Conservation (phyloP, 352 stramenopile species). For the Saprolegnia parasitica region DNA sequence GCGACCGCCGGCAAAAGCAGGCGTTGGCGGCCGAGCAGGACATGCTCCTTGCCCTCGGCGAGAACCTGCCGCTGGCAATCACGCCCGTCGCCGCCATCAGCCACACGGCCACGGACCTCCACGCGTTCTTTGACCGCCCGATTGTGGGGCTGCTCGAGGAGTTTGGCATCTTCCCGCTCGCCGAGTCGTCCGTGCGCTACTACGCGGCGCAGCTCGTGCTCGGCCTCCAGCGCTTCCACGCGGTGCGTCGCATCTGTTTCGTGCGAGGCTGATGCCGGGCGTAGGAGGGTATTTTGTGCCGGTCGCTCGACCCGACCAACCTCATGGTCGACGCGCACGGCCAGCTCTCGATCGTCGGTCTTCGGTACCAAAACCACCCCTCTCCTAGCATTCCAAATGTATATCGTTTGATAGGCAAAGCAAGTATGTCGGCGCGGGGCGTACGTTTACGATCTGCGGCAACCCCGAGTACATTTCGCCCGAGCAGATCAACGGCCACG, state of each 20-base stretch:
- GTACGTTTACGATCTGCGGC: slow-evolving; percentile 83
- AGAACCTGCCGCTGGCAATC: slow-evolving; percentile 57
- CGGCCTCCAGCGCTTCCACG: slow-evolving; percentile 75
- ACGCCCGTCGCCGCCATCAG: slow-evolving; percentile 59
- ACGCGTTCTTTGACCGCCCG: slow-evolving; percentile 74
- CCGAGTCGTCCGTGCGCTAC: slow-evolving; percentile 77
- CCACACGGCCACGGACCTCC: slow-evolving; percentile 74
- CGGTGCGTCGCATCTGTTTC: slow-evolving; percentile 31
- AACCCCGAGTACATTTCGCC: slow-evolving; percentile 81
- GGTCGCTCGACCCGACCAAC: slow-evolving; percentile 74
- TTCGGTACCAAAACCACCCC: too few species aligned
- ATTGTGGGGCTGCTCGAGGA: slow-evolving; percentile 79
- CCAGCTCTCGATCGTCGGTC: slow-evolving; percentile 78
- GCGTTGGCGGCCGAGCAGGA: slow-evolving; percentile 75
- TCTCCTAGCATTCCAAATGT: too few species aligned
- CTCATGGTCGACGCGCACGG: slow-evolving; percentile 73
- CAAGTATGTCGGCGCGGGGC: slow-evolving; percentile 78
- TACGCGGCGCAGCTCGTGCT: slow-evolving; percentile 83
- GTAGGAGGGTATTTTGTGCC: slow-evolving; percentile 72
- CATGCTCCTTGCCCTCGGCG: slow-evolving; percentile 76
- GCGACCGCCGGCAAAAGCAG: slow-evolving; percentile 77
- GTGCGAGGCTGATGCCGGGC: not conserved
- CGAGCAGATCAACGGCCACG: slow-evolving; percentile 84
- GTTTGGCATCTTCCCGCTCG: slow-evolving; percentile 59
- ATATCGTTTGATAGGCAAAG: too few species aligned